Evolutionary conservation across 1,139 yeast species (phyloP), one percentile per base, ranked within the genome.

Genomic region (Yamadazyma mexicana): DNA sequence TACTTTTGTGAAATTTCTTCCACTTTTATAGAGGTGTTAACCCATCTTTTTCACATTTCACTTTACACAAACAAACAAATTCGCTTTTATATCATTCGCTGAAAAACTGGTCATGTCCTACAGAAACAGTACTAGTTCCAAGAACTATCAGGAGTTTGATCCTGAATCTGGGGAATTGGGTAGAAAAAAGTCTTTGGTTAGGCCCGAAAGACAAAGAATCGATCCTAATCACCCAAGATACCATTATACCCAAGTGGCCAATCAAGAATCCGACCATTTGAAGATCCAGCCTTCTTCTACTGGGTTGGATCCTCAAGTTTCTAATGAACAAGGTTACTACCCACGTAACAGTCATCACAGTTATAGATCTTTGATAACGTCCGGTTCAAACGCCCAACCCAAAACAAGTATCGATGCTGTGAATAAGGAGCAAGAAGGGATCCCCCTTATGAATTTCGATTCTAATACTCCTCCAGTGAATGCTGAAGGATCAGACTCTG

Each of bases 201-300:
- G 87, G 47, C 95, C 94, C 2, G 96, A 88, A 58, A 73, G 96
- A 48, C 80, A 83, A 36, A 69, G 89, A 40, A 66, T 85, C 47
- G 70, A 75, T 48, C 81, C 78, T 11, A 75, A 74, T 44, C 87
- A 86, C 56, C 94, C 92, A 2, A 79, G 83, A 42, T 85, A 73
- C 60, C 91, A 86, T 58, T 87, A 87, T 60, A 77, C 88, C n/a
- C 91, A 85, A 51, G 83, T 84, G 18, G 84, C 92, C 8, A 79
- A 82, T 42, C 87, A 84, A 52, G 81, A 82, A 48, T 69, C 83
- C 4, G 73, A 70, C 44, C 83, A 82, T 52, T 65, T 87, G 45
- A 67, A 65, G 43, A 78, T 87, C 33, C 81, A 76, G 50, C 91
- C 95, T 1, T 79, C 89, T 1, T 61, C 83, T 3, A 83, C 92